Percentiles rank a stretch among this genome's conserved stretches.
Evolutionary conservation across 164 flowering plant species (phyloP).

Genomic region (Stephania cephalantha): DNA sequence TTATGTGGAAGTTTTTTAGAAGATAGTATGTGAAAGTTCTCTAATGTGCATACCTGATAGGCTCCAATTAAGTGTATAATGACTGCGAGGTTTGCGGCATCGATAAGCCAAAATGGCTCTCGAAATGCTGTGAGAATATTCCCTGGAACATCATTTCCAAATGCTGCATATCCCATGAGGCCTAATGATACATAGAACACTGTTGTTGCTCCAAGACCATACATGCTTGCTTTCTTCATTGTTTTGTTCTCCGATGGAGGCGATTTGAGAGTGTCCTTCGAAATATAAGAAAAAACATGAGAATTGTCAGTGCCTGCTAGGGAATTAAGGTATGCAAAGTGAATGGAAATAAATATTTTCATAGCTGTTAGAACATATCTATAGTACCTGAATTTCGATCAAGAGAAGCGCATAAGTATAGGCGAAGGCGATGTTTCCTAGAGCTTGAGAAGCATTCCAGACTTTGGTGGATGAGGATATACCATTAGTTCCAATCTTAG

Average conservation of each 20-base stretch:
- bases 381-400: slow-evolving; percentile 39
- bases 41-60: slow-evolving; percentile 28
- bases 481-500: slow-evolving; percentile 8
- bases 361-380: neutral
- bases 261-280: slow-evolving; percentile 35
- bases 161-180: slow-evolving; percentile 29
- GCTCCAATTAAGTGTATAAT: slow-evolving; percentile 36
- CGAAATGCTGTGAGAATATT: slow-evolving; percentile 27
- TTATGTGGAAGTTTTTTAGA: too few species aligned
- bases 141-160: slow-evolving; percentile 27
- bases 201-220: slow-evolving; percentile 22
- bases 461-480: slow-evolving; percentile 20
- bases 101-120: slow-evolving; percentile 29
- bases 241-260: slow-evolving; percentile 35
- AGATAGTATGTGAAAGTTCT: neutral
- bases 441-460: slow-evolving; percentile 34
- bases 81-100: slow-evolving; percentile 30
- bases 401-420: slow-evolving; percentile 32
- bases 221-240: slow-evolving; percentile 30
- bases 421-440: slow-evolving; percentile 44
- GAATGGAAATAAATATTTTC: too few species aligned
- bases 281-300: neutral
- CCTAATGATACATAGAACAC: slow-evolving; percentile 25
- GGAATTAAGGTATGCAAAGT: too few species aligned
- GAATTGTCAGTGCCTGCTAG: too few species aligned